phyloP scores from a whole-genome alignment of 2,329 filamentous ascomycete species.

The Fusarium udum region DNA sequence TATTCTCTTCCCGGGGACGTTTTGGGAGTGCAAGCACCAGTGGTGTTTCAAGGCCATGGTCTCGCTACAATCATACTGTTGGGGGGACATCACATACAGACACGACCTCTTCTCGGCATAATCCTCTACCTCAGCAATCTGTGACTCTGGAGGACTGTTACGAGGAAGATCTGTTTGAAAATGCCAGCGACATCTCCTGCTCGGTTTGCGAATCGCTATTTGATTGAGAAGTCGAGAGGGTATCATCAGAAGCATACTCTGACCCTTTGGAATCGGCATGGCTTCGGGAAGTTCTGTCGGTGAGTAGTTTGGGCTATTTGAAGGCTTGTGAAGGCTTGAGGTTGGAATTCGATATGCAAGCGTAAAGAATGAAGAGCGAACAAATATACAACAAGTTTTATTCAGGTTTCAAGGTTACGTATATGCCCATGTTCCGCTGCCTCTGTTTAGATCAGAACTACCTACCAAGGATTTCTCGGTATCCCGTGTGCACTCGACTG shows the following conservation, averaged over 20 bases:
- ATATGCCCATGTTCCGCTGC: not conserved
- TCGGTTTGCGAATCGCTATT: not conserved
- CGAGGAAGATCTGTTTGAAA: slow-evolving; percentile 1
- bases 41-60: not conserved
- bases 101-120: not conserved
- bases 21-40: not conserved
- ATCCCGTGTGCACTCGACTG: not conserved
- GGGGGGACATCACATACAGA: not conserved
- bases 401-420: not conserved
- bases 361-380: slow-evolving; percentile 8
- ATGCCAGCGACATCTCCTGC: not conserved
- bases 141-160: not conserved
- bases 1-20: not conserved
- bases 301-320: not conserved
- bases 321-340: too few relatives aligned
- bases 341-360: not conserved
- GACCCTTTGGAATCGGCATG: not conserved
- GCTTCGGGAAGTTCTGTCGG: not conserved
- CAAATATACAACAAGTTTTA: not conserved
- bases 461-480: not conserved
- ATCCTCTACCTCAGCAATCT: not conserved
- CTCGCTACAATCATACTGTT: not conserved
- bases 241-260: not conserved
- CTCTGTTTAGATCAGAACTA: too few relatives aligned
- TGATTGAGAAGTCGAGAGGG: not conserved